Evolutionary conservation across 2,329 filamentous ascomycete genomes (phyloP), one percentile per base, ranked within the genome.

Genomic region (Claviceps spartinae): DNA sequence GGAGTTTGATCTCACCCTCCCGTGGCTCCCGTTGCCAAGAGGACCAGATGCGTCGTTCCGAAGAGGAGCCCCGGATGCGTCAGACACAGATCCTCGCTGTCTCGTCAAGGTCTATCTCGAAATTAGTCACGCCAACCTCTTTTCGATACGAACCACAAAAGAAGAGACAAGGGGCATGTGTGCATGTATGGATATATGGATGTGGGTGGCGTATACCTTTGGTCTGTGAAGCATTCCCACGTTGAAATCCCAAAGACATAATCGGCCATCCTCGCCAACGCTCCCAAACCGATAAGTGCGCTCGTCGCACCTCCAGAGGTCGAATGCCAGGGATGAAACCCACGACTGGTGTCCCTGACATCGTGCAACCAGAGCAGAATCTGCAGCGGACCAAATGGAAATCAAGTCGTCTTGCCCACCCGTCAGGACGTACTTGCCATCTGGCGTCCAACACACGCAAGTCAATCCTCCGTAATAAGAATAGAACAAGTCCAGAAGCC

Each of bases 181-280:
- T 24, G 38, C 24, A 18, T n/a, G 48, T 2, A 6, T 37, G 40
- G 2, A 22, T 26, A 13, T 41, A 13, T 34, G 6, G 18, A 34
- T 26, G 37, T 49, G 38, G 38, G 18, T 48, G 24, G 20, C 20
- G 18, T 24, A 45, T 51, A 55, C 53, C 69, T 91, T 91, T 20
- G 93, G 91, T 54, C 90, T 79, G 67, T 94, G 87, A 60, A 98
- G 75, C 91, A 97, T 97, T 60, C 89, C 89, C 43, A 95, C 88
- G 58, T 85, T 95, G 65, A 98, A 98, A 71, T 98, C 93, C 93
- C 93, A 98, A 13, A 98, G 73, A 54, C 95, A 80, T 18, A 98
- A 72, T 53, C 89, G 78, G 60, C 90, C 88, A 65, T 98, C 93
- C 64, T 97, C 91, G 14, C 91, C 93, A 1, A 98, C 91, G 61